Conservation (phyloP, 768 basidiomycete genomes). For the Lactarius evosmus region DNA sequence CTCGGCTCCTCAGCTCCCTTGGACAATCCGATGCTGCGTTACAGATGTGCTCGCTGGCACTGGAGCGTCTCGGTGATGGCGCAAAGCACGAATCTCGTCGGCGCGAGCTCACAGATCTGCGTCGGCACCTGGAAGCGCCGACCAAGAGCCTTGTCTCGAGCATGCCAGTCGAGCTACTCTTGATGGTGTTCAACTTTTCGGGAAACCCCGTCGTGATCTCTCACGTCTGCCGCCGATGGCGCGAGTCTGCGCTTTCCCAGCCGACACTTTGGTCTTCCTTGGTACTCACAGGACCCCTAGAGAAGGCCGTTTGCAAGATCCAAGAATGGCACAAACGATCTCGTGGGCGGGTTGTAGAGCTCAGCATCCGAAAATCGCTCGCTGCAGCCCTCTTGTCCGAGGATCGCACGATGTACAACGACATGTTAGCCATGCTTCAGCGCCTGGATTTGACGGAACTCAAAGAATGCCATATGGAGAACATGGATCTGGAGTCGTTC, state of each 20-base stretch:
- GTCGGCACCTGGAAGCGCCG: conserved; percentile 6
- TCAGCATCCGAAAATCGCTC: conserved; percentile 13
- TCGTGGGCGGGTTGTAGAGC: conserved; percentile 42
- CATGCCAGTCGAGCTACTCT: too few species aligned
- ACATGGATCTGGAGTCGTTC: conserved; percentile 6
- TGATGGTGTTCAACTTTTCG: too few species aligned
- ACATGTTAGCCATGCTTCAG: too few species aligned
- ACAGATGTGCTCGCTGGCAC: conserved; percentile 58
- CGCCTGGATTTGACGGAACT: too few species aligned
- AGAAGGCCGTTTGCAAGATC: conserved; percentile 49
- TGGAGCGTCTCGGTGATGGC: conserved; percentile 46
- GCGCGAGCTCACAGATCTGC: conserved; percentile 32
- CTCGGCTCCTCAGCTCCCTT: too few species aligned
- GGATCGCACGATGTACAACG: too few species aligned
- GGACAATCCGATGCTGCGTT: too few species aligned
- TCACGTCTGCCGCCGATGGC: too few species aligned
- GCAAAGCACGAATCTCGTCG: too few species aligned
- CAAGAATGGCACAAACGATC: conserved; percentile 58
- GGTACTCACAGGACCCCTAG: conserved; percentile 41
- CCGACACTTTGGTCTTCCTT: conserved; percentile 61
- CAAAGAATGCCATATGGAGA: conserved; percentile 9
- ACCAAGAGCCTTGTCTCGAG: conserved; percentile 23
- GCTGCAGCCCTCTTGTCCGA: too few species aligned
- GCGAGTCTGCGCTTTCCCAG: conserved; percentile 46
- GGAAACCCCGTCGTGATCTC: too few species aligned